Percentiles rank a stretch among this genome's conserved stretches.
These are phyloP conservation scores for Actinomucor elegans DNA, from an alignment of 371 early-diverging fungal genomes.

Conservation along the genomic window DNA sequence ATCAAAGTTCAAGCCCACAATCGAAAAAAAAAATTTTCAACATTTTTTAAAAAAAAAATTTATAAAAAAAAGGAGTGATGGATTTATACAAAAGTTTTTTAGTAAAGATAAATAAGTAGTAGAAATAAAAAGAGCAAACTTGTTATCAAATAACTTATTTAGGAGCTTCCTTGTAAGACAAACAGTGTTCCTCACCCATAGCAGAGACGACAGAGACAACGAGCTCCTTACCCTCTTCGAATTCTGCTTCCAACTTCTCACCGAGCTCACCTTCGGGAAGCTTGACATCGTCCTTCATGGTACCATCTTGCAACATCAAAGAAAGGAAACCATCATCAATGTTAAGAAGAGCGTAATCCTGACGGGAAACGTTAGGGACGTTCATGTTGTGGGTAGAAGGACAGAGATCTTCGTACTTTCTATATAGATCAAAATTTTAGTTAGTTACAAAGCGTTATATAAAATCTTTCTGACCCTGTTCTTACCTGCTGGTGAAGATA, in stretches of 20 bases:
- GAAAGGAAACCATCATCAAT: constrained; percentile 90
- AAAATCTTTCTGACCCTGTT: not conserved
- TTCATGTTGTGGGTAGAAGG: constrained; percentile 99
- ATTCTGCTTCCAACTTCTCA: constrained; percentile 68
- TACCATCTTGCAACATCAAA: constrained; percentile 78
- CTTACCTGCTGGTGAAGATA: constrained; percentile 95
- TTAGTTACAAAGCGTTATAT: not conserved
- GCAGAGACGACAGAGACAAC: constrained; percentile 84
- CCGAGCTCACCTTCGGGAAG: constrained; percentile 89
- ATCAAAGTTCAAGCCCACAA: no score
- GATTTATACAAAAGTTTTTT: constrained; percentile 1
- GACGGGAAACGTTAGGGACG: constrained; percentile 92
- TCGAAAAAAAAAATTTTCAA: not conserved
- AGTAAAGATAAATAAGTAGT: not conserved
- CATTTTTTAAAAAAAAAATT: not conserved
- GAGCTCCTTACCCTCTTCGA: constrained; percentile 85
- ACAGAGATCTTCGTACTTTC: constrained; percentile 92
- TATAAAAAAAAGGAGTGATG: not conserved
- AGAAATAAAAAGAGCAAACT: not conserved
- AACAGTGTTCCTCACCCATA: constrained; percentile 93
- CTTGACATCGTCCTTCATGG: constrained; percentile 95
- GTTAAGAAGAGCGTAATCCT: constrained; percentile 84
- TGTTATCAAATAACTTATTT: constrained; percentile 8
- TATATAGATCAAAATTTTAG: constrained; percentile 8
- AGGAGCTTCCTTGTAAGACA: constrained; percentile 61